A percentile compares a stretch with the other conserved stretches of the same genome.
phyloP scores from a whole-genome alignment of 108 stramenopile genomes.

The Asterionellopsis glacialis region DNA sequence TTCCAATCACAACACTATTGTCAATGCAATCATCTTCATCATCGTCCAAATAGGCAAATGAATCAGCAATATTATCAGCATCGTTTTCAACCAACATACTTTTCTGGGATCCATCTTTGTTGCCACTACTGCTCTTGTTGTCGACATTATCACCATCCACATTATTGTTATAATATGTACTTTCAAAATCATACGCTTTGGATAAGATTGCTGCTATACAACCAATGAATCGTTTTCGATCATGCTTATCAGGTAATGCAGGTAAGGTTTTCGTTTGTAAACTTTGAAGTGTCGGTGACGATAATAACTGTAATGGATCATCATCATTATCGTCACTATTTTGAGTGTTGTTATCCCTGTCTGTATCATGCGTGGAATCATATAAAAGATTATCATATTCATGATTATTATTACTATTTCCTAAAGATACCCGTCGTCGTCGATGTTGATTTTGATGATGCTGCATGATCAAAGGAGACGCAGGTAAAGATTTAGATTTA shows the following conservation, averaged over 20 bases:
- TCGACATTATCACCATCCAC: neutral
- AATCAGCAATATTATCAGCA: conserved; percentile 2
- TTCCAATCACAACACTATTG: neutral
- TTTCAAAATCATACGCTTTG: conserved; percentile 58
- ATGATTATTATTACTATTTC: no score
- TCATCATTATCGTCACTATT: neutral
- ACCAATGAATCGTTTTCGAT: conserved; percentile 56
- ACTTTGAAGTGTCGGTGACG: conserved; percentile 9
- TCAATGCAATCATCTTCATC: conserved; percentile 24
- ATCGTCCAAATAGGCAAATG: conserved; percentile 24
- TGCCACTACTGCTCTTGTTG: neutral
- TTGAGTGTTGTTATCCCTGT: no score
- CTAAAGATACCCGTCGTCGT: neutral
- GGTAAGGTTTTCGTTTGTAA: conserved; percentile 26
- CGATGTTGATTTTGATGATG: neutral
- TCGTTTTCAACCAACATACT: neutral
- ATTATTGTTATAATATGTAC: neutral
- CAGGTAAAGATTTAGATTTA: neutral
- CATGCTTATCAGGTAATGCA: conserved; percentile 49
- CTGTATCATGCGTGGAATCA: no score
- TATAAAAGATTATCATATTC: no score
- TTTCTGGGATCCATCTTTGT: neutral
- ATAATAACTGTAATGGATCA: neutral
- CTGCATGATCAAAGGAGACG: conserved; percentile 6
- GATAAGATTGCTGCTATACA: conserved; percentile 77